phyloP scores from a whole-genome alignment of 2,329 filamentous ascomycete species.

The Pseudopyrenochaeta lycopersici region DNA sequence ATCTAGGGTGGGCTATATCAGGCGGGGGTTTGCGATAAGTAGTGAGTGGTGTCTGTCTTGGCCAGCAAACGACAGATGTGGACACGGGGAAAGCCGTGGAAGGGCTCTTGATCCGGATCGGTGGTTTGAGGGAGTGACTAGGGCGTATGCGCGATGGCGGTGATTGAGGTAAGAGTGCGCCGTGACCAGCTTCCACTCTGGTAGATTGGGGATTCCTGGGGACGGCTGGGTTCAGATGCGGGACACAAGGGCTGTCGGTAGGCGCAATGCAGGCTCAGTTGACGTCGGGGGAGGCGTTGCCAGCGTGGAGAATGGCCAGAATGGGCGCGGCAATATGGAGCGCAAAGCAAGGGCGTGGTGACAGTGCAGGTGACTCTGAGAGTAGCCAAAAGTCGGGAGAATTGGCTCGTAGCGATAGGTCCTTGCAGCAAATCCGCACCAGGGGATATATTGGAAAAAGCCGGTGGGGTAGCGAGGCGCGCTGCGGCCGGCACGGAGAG shows the following conservation, averaged over 20 bases:
- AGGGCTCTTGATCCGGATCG: conserved; percentile 12
- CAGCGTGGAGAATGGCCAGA: conserved; percentile 30
- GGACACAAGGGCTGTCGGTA: conserved; percentile 26
- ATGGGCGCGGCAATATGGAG: conserved; percentile 39
- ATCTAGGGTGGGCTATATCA: conserved; percentile 24
- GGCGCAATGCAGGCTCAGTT: conserved; percentile 28
- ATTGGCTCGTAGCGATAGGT: conserved; percentile 33
- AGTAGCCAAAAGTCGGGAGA: conserved; percentile 35
- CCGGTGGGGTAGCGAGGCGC: conserved; percentile 34
- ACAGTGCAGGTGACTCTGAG: conserved; percentile 35
- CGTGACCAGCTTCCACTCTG: conserved; percentile 36
- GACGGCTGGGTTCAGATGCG: conserved; percentile 31
- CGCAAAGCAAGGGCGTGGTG: conserved; percentile 41
- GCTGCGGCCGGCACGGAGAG: conserved; percentile 26
- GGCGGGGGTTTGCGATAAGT: conserved; percentile 34
- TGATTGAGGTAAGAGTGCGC: conserved; percentile 26
- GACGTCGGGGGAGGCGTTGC: conserved; percentile 27
- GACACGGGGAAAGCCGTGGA: conserved; percentile 26
- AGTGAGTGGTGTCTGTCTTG: conserved; percentile 48
- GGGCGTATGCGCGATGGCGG: conserved; percentile 13
- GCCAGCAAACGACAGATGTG: conserved; percentile 50
- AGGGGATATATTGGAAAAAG: conserved; percentile 42
- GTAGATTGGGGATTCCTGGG: conserved; percentile 28
- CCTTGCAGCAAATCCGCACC: conserved; percentile 29
- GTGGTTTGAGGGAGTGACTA: conserved; percentile 7